Conservation (phyloP, 768 basidiomycete species). For the Mycena amicta region DNA sequence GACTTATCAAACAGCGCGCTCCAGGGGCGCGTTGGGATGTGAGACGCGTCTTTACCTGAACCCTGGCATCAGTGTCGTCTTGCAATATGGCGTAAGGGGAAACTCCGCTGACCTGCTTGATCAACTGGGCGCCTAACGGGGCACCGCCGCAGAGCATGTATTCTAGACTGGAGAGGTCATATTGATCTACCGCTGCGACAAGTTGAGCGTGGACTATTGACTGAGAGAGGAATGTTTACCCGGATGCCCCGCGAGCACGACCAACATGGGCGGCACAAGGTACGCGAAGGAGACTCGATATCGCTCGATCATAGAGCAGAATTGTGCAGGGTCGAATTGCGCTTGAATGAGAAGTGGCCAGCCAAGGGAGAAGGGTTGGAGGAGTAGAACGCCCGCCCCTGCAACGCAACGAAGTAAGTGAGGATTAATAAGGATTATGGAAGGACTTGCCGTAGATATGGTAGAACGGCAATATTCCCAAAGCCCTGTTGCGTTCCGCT, state of each 20-base stretch:
- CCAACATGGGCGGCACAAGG: slow-evolving; percentile 84
- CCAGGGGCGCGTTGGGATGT: background rate
- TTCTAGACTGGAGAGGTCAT: slow-evolving; percentile 41
- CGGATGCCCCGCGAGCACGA: slow-evolving; percentile 70
- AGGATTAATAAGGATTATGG: background rate
- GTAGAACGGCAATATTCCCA: slow-evolving; percentile 67
- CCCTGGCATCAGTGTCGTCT: no score
- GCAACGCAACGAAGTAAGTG: background rate
- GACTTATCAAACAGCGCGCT: background rate
- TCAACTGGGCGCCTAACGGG: background rate
- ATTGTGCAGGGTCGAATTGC: slow-evolving; percentile 71
- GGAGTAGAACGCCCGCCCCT: slow-evolving; percentile 66
- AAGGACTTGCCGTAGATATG: slow-evolving; percentile 43
- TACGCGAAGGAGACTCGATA: slow-evolving; percentile 62
- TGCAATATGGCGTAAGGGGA: no score
- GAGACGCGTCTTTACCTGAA: background rate
- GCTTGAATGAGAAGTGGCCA: slow-evolving; percentile 58
- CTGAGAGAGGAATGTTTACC: slow-evolving; percentile 37
- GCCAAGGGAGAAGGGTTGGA: slow-evolving; percentile 55
- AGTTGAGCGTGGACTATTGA: background rate
- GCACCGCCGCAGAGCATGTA: slow-evolving; percentile 2
- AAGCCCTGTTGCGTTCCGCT: slow-evolving; percentile 48
- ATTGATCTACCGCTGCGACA: slow-evolving; percentile 58
- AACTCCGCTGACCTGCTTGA: no score
- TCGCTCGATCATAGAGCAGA: slow-evolving; percentile 65